Conservation (phyloP, 1,284 basidiomycete species). For the Trichosporon faecale region DNA sequence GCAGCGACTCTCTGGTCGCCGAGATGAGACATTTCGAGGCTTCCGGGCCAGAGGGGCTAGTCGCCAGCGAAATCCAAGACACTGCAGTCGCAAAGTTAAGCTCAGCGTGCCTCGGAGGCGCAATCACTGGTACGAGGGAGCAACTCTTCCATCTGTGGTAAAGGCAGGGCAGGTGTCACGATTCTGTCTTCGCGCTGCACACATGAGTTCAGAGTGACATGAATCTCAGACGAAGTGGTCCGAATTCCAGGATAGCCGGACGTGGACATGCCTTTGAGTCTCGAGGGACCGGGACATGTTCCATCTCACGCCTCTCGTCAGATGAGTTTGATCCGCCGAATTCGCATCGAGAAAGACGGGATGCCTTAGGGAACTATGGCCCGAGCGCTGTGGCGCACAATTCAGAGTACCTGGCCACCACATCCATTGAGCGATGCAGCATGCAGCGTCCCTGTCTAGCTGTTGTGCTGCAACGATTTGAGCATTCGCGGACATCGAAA, state of each 20-base stretch:
- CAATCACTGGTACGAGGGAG: not conserved
- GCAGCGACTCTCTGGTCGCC: not conserved
- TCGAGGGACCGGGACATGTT: not conserved
- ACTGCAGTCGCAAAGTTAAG: not conserved
- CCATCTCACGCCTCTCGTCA: not conserved
- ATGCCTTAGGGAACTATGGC: not conserved
- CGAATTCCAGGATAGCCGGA: not conserved
- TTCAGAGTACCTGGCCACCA: not conserved
- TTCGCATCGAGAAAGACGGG: not conserved
- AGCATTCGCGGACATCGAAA: not conserved
- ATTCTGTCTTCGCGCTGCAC: too few species aligned
- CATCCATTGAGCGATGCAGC: not conserved
- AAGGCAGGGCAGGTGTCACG: too few species aligned
- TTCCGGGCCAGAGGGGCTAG: not conserved
- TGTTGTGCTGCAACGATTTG: not conserved
- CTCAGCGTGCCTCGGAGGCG: not conserved
- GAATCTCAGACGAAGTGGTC: too few species aligned
- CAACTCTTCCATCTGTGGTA: too few species aligned
- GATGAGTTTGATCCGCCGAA: not conserved
- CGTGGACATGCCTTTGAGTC: not conserved
- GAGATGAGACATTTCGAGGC: not conserved
- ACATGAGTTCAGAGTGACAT: too few species aligned
- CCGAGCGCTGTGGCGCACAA: constrained; percentile 6
- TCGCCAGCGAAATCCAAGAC: not conserved
- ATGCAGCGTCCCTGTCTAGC: not conserved